Base-by-base conservation (phyloP, 306 rosid genomes). In the Sindora glabra region DNA sequence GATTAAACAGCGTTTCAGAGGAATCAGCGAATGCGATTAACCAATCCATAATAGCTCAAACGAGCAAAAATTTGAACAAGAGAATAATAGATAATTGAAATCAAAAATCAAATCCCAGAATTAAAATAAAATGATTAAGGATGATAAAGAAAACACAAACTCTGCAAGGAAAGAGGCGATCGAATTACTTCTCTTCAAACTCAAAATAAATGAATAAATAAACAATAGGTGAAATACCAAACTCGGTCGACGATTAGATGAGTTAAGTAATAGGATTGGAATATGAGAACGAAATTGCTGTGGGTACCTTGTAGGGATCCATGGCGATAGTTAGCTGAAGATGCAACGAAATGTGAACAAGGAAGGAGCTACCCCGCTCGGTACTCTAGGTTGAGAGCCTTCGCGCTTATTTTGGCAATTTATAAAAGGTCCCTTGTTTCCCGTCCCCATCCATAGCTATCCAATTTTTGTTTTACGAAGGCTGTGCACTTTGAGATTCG, bases 251-350 rank as follows among this genome's bases (percentile, higher is more conserved):
- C 5, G 9, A 5, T 1, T 17, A 7, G 18, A 6, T 11, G 6
- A 11, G 8, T 0, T 14, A 5, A 21, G 32, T 30, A 12, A 36
- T 12, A 7, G 8, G 23, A 37, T 22, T 4, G 33, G 10, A 23
- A n/a, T n/a, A n/a, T n/a, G 62, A 55, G 36, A 5, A 1, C 14
- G 0, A 0, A 10, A 22, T 2, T 4, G 30, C 5, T 2, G n/a
- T n/a, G n/a, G n/a, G 55, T 61, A 61, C 67, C 67, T 61, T 61
- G 67, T 44, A 61, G 33, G 67, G 67, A 61, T 61, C 67, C 67
- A 61, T 61, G 67, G 24, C 10, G 6, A 4, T 34, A 5, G 23
- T 11, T 21, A 17, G 6, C 14, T n/a, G 36, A 22, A 12, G 16
- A 44, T 14, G n/a, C 18, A 21, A 11, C 6, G 34, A 23, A 5